Evolutionary conservation across 495 filamentous ascomycete genomes (phyloP).

Genomic region (Penicillium pulvis): DNA sequence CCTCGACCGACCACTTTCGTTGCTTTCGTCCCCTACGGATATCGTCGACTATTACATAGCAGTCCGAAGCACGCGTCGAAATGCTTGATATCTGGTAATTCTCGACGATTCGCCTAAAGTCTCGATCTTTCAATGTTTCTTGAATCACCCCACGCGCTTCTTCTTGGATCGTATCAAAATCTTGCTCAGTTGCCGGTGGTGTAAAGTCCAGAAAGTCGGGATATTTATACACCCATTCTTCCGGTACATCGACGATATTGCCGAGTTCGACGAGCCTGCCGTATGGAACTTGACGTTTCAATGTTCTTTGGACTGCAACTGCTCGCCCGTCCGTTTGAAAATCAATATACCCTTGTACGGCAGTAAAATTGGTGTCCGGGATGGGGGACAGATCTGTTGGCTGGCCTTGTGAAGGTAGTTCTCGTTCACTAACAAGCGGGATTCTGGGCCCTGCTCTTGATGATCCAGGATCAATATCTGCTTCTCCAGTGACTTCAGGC

Average conservation of each 20-base stretch:
- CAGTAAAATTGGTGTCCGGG: too few relatives aligned
- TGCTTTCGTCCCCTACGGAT: background rate
- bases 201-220: background rate
- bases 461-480: too few relatives aligned
- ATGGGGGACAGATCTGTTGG: too few relatives aligned
- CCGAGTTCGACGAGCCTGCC: too few relatives aligned
- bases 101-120: background rate
- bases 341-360: background rate
- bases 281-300: too few relatives aligned
- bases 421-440: too few relatives aligned
- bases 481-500: too few relatives aligned
- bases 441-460: too few relatives aligned
- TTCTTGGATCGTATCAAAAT: background rate
- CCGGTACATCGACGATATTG: background rate
- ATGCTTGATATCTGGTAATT: background rate
- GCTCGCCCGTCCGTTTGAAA: background rate
- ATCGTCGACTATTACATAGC: too few relatives aligned
- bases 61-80: too few relatives aligned
- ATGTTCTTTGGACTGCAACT: background rate
- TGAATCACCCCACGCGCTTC: background rate
- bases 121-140: background rate
- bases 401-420: too few relatives aligned
- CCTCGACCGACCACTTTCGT: background rate
- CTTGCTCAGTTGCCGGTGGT: background rate
- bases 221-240: conserved; percentile 3